Conservation (phyloP, 1,139 yeast genomes). For the Pichia cactophila region DNA sequence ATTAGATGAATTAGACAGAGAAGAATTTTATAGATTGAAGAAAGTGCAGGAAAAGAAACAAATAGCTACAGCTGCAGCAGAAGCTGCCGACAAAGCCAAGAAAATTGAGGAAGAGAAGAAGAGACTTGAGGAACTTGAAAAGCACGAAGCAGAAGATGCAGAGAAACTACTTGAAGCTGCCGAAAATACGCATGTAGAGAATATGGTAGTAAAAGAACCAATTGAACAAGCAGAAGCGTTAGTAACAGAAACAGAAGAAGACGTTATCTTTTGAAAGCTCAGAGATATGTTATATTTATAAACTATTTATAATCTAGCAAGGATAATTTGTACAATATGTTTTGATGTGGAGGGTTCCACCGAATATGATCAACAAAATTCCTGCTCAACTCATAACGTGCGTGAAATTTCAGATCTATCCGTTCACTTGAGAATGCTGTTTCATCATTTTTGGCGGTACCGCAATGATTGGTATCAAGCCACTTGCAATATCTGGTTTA, state of each 20-base stretch:
- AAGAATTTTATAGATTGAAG: conserved; percentile 92
- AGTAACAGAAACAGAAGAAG: conserved; percentile 40
- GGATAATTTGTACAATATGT: too few relatives aligned
- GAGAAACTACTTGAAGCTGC: conserved; percentile 8
- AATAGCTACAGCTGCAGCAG: conserved; percentile 60
- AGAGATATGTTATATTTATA: too few relatives aligned
- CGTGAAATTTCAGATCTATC: too few relatives aligned
- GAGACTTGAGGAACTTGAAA: conserved; percentile 16
- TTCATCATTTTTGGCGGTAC: background rate
- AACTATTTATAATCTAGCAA: too few relatives aligned
- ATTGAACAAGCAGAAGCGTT: conserved; percentile 9
- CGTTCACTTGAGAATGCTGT: too few relatives aligned
- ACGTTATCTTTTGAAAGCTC: conserved; percentile 35
- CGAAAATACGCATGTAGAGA: conserved; percentile 11
- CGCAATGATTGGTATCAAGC: background rate
- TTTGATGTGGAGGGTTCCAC: too few relatives aligned
- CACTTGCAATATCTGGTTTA: background rate
- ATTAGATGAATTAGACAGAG: conserved; percentile 95
- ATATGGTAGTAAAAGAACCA: conserved; percentile 8
- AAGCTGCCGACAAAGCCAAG: conserved; percentile 39
- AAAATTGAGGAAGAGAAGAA: conserved; percentile 15
- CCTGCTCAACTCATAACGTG: too few relatives aligned
- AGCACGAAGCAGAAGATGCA: conserved; percentile 18
- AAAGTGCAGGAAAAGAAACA: conserved; percentile 97
- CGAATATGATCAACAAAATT: too few relatives aligned